Conservation (phyloP, 139 green algal species). For the Zygnema cylindricum region DNA sequence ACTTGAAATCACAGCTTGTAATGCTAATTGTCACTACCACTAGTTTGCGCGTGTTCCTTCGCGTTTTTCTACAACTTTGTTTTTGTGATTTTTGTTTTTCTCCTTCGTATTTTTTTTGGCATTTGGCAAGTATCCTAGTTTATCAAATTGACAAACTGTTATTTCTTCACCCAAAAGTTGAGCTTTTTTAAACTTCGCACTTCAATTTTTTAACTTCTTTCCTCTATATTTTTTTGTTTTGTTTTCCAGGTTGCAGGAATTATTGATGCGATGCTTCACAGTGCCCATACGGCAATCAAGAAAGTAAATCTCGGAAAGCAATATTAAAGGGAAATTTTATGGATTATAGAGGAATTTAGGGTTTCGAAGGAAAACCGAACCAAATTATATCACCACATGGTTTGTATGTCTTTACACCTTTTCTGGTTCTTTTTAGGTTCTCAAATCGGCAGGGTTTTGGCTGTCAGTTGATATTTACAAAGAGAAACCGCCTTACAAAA, state of each 20-base stretch:
- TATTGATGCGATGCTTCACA: conserved; percentile 60
- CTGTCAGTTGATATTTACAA: no score
- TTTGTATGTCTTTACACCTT: no score
- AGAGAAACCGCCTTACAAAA: no score
- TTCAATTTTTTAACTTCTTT: background rate
- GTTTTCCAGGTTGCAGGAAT: conserved; percentile 56
- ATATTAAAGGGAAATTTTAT: conserved; percentile 17
- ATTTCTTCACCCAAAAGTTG: background rate
- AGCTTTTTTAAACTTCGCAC: background rate
- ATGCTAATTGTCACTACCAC: no score
- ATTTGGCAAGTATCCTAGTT: background rate
- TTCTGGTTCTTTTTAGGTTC: no score
- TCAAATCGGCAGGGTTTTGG: no score
- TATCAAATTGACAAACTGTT: background rate
- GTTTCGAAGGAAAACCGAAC: no score
- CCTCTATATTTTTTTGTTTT: background rate
- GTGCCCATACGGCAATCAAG: conserved; percentile 52
- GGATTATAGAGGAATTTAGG: no score
- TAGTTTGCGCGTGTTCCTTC: no score
- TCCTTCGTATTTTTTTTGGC: background rate
- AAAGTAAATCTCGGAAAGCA: conserved; percentile 69
- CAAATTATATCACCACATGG: no score
- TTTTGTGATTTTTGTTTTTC: conserved; percentile 2
- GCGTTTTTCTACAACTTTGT: no score
- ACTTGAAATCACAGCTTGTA: no score